Evolutionary conservation across 371 early-diverging fungal species (phyloP).

Genomic region (Syncephalis fuscata): DNA sequence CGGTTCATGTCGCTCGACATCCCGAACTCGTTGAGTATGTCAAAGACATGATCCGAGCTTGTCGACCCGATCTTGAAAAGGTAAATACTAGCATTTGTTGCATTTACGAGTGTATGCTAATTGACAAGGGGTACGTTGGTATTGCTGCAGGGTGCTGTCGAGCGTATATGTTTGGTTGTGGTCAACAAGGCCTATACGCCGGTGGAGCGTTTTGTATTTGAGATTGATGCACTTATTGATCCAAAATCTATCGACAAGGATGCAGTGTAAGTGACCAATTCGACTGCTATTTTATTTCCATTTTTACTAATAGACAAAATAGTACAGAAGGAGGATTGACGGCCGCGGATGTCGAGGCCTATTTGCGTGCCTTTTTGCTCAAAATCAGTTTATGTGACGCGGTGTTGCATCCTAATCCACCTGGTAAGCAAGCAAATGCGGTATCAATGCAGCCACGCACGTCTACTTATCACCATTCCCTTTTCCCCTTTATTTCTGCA

Average conservation of each 20-base stretch:
- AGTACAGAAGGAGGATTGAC: conserved; percentile 2
- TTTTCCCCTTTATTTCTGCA: neutral
- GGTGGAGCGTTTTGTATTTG: conserved; percentile 31
- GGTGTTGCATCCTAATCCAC: conserved; percentile 1
- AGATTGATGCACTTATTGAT: conserved; percentile 17
- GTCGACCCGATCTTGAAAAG: conserved; percentile 20
- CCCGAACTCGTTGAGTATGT: conserved; percentile 24
- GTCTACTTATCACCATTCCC: neutral
- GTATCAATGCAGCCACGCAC: too few species aligned
- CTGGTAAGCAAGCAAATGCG: neutral
- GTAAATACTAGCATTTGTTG: conserved; percentile 11
- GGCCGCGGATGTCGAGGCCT: conserved; percentile 17
- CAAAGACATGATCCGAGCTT: conserved; percentile 18
- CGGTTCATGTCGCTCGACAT: conserved; percentile 26
- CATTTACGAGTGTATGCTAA: neutral
- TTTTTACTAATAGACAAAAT: too few species aligned
- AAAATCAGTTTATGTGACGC: conserved; percentile 14
- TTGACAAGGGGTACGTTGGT: neutral
- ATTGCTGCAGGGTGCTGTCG: conserved; percentile 16
- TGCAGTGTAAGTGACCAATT: neutral
- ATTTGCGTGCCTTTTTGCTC: conserved; percentile 23
- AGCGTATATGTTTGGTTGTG: conserved; percentile 18
- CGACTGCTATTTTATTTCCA: neutral
- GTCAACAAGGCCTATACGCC: conserved; percentile 6
- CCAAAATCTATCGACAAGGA: conserved; percentile 1